Percentiles rank a stretch among this genome's conserved stretches.
These are phyloP conservation scores for Sclerotinia glacialis DNA, from an alignment of 2,329 filamentous ascomycete genomes.

Conservation along the genomic window DNA sequence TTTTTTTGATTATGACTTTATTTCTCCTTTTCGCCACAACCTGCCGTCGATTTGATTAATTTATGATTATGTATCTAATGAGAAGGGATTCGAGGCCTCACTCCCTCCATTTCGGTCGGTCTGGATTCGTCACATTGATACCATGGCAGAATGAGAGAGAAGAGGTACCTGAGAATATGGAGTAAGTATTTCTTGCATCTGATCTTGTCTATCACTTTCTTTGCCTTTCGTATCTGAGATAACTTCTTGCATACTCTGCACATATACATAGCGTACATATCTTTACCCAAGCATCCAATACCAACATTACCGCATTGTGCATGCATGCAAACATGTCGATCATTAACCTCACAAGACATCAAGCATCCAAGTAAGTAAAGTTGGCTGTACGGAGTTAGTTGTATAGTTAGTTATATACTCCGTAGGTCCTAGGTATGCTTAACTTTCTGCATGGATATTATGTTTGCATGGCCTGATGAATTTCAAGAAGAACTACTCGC, in stretches of 20 bases:
- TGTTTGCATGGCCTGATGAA: neutral
- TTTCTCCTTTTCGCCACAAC: no score
- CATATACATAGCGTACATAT: neutral
- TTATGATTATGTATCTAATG: neutral
- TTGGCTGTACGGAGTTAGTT: no score
- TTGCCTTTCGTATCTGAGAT: conserved; percentile 1
- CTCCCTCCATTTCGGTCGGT: neutral
- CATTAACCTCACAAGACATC: neutral
- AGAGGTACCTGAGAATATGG: neutral
- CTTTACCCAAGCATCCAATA: neutral
- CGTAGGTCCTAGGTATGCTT: neutral
- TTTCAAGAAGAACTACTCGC: neutral
- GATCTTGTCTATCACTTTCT: neutral
- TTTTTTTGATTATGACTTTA: no score
- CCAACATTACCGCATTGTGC: neutral
- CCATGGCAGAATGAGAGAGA: neutral
- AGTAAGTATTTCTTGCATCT: neutral
- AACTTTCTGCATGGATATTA: neutral
- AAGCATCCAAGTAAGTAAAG: no score
- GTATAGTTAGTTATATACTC: neutral
- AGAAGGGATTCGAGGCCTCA: conserved; percentile 11
- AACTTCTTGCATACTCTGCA: neutral
- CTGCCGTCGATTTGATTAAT: neutral
- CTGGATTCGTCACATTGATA: neutral
- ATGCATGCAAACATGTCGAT: neutral